Percentiles rank a stretch among this genome's conserved stretches.
Evolutionary conservation across 2,329 filamentous ascomycete genomes (phyloP).

Genomic region (Acrocalymma vagum): DNA sequence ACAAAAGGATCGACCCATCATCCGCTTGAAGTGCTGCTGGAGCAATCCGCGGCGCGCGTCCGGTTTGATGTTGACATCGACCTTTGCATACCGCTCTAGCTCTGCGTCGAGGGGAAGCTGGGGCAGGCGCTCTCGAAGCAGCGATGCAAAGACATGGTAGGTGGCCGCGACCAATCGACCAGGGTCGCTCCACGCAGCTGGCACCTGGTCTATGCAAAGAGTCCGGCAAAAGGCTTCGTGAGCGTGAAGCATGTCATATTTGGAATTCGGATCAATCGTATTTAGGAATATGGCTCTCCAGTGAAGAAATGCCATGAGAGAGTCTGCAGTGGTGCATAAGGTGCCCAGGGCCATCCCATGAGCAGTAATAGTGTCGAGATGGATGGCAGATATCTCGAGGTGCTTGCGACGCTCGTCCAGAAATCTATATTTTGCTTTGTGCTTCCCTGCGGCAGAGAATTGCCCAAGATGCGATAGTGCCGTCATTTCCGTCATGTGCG

Average conservation of each 20-base stretch:
- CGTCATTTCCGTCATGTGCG: constrained; percentile 27
- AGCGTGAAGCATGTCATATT: constrained; percentile 2
- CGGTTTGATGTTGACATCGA: constrained; percentile 3
- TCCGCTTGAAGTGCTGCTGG: constrained; percentile 22
- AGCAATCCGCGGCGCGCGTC: constrained; percentile 19
- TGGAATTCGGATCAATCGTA: constrained; percentile 7
- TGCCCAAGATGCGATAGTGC: constrained; percentile 17
- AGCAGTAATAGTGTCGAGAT: constrained; percentile 34
- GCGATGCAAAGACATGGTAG: constrained; percentile 26
- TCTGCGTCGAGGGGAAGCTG: constrained; percentile 18
- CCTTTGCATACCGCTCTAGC: constrained; percentile 13
- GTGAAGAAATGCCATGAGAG: constrained; percentile 48
- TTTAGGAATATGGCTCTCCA: constrained; percentile 41
- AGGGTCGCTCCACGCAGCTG: constrained; percentile 11
- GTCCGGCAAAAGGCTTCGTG: constrained; percentile 41
- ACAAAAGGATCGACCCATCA: constrained; percentile 32
- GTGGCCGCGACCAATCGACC: constrained; percentile 24
- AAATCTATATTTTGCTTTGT: constrained; percentile 27
- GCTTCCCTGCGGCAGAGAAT: constrained; percentile 28
- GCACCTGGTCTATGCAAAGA: constrained; percentile 36
- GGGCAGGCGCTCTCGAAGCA: constrained; percentile 20
- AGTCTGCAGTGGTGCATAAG: constrained; percentile 34
- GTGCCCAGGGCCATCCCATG: constrained; percentile 41
- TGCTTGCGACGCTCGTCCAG: constrained; percentile 32
- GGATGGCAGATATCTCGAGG: constrained; percentile 39